Evolutionary conservation across 805 yeast genomes (phyloP).

Genomic region (Metschnikowia lunata): DNA sequence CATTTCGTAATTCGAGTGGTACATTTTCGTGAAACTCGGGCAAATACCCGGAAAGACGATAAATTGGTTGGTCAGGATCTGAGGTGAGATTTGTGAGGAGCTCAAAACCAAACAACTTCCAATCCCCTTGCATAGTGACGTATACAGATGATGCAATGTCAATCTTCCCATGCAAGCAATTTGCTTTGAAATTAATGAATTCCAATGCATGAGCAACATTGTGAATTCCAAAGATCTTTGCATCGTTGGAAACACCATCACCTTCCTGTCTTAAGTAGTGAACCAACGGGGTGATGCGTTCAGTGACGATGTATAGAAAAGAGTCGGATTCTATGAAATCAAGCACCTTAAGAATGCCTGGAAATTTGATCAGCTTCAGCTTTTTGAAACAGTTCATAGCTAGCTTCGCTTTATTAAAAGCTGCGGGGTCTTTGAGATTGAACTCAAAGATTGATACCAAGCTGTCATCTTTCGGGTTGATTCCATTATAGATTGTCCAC

Average conservation of each 20-base stretch:
- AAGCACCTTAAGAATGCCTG: slow-evolving; percentile 59
- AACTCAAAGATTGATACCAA: slow-evolving; percentile 65
- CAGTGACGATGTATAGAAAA: slow-evolving; percentile 59
- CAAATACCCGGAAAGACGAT: slow-evolving; percentile 27
- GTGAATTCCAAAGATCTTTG: slow-evolving; percentile 52
- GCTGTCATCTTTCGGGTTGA: slow-evolving; percentile 47
- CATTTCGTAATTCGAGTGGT: slow-evolving; percentile 47
- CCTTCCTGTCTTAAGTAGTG: slow-evolving; percentile 33
- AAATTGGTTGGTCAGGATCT: slow-evolving; percentile 44
- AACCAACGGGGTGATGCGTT: slow-evolving; percentile 54
- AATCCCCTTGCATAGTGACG: slow-evolving; percentile 67
- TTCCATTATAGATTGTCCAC: slow-evolving; percentile 65
- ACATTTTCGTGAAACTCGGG: slow-evolving; percentile 24
- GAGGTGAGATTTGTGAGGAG: slow-evolving; percentile 46
- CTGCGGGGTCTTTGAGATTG: slow-evolving; percentile 40
- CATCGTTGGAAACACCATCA: slow-evolving; percentile 24
- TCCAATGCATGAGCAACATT: slow-evolving; percentile 51
- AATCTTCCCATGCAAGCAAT: slow-evolving; percentile 62
- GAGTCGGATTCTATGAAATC: slow-evolving; percentile 64
- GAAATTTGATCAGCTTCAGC: slow-evolving; percentile 57
- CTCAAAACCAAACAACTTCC: slow-evolving; percentile 84
- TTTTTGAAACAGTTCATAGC: slow-evolving; percentile 39
- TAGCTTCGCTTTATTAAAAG: slow-evolving; percentile 22
- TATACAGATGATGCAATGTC: slow-evolving; percentile 49
- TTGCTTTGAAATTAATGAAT: slow-evolving; percentile 54